Evolutionary conservation across 495 filamentous ascomycete species (phyloP).

Genomic region (Talaromyces thailandensis): DNA sequence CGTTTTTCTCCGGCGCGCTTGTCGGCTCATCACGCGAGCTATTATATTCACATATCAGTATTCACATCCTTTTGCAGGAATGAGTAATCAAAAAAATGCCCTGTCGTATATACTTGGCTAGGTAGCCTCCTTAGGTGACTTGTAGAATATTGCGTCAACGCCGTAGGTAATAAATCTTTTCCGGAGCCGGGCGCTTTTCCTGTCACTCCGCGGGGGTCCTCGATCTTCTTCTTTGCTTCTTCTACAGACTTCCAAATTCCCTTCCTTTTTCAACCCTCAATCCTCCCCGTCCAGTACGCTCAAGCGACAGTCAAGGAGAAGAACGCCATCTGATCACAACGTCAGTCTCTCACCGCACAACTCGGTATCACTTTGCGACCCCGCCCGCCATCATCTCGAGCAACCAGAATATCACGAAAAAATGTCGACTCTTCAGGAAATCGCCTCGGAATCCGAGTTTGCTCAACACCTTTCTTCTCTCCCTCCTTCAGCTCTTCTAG

Average conservation of each 20-base stretch:
- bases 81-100: background rate
- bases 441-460: constrained; percentile 63
- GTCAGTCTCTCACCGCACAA: background rate
- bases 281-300: background rate
- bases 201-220: background rate
- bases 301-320: background rate
- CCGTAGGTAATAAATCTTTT: constrained; percentile 9
- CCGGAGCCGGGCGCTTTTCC: constrained; percentile 3
- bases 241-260: background rate
- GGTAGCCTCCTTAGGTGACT: too few species aligned
- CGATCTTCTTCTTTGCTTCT: background rate
- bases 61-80: background rate
- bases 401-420: background rate
- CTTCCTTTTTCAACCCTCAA: background rate
- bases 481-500: constrained; percentile 56
- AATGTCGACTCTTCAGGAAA: constrained; percentile 69
- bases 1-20: background rate
- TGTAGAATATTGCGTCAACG: constrained; percentile 6
- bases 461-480: constrained; percentile 51
- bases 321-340: background rate
- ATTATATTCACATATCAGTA: background rate
- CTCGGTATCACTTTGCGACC: constrained; percentile 10
- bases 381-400: background rate
- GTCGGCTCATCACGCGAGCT: background rate
- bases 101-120: too few species aligned